Conservation (phyloP, 345 rosid species). For the Populus tremula region DNA sequence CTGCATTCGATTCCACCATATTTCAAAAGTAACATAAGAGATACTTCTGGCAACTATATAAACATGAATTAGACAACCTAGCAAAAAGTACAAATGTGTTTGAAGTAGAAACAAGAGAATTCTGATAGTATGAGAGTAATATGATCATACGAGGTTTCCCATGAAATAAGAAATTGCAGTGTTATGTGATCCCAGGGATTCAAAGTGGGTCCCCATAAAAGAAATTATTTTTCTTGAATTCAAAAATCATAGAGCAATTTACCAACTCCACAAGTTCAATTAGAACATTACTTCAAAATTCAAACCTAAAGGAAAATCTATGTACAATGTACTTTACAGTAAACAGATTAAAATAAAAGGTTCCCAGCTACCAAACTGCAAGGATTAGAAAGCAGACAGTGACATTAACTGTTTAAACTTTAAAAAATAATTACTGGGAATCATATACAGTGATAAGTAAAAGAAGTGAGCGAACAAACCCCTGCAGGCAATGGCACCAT, state of each 20-base stretch:
- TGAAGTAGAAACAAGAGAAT: not conserved
- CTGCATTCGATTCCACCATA: not conserved
- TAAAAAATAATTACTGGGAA: not conserved
- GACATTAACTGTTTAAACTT: not conserved
- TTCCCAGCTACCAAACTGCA: not conserved
- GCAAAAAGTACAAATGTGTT: not conserved
- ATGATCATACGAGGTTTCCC: not conserved
- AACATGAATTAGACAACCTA: not conserved
- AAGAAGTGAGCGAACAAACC: constrained; percentile 47
- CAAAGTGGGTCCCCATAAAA: not conserved
- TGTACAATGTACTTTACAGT: not conserved
- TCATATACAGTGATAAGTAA: not conserved
- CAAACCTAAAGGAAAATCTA: not conserved
- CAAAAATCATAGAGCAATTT: not conserved
- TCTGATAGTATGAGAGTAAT: not conserved
- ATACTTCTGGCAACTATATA: not conserved
- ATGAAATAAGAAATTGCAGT: not conserved
- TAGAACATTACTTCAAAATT: not conserved
- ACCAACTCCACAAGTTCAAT: not conserved
- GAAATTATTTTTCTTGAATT: not conserved
- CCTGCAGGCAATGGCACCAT: constrained; percentile 94
- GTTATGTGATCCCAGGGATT: not conserved
- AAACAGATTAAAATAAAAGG: not conserved
- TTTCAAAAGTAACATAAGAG: not conserved
- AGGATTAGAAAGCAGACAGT: not conserved